Conservation (phyloP, 345 rosid species). For the Theobroma cacao region DNA sequence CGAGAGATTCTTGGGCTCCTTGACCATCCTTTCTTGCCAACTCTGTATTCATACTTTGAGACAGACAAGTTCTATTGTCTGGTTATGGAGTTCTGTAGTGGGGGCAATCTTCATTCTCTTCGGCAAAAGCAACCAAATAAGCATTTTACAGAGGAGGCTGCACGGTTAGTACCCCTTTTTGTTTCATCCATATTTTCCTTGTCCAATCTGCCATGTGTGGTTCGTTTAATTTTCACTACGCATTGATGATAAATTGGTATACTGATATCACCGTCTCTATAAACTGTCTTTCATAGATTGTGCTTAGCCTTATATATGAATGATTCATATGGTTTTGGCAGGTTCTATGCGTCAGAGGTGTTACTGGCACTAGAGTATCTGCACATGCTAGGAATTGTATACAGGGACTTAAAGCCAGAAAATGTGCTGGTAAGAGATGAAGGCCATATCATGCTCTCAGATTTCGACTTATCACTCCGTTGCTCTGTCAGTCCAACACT, state of each 20-base stretch:
- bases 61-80: slow-evolving; percentile 65
- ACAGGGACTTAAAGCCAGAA: slow-evolving; percentile 89
- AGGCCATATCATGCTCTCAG: slow-evolving; percentile 93
- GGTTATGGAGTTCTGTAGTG: slow-evolving; percentile 80
- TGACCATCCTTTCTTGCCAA: slow-evolving; percentile 23
- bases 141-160: slow-evolving; percentile 67
- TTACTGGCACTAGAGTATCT: slow-evolving; percentile 83
- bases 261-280: too few relatives aligned
- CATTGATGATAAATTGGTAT: too few relatives aligned
- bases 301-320: too few relatives aligned
- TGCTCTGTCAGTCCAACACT: slow-evolving; percentile 85
- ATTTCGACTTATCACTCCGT: slow-evolving; percentile 84
- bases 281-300: too few relatives aligned
- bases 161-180: slow-evolving; percentile 34
- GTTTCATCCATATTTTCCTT: not conserved
- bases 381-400: slow-evolving; percentile 94
- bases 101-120: slow-evolving; percentile 77
- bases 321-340: slow-evolving; percentile 19
- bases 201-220: not conserved
- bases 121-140: slow-evolving; percentile 72
- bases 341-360: slow-evolving; percentile 92
- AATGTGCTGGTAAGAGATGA: slow-evolving; percentile 82
- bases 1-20: slow-evolving; percentile 23
- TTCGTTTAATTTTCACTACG: not conserved
- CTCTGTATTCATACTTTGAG: slow-evolving; percentile 50